Evolutionary conservation across 192 early-diverging fungal species (phyloP).

Genomic region (Coemansia sp.): DNA sequence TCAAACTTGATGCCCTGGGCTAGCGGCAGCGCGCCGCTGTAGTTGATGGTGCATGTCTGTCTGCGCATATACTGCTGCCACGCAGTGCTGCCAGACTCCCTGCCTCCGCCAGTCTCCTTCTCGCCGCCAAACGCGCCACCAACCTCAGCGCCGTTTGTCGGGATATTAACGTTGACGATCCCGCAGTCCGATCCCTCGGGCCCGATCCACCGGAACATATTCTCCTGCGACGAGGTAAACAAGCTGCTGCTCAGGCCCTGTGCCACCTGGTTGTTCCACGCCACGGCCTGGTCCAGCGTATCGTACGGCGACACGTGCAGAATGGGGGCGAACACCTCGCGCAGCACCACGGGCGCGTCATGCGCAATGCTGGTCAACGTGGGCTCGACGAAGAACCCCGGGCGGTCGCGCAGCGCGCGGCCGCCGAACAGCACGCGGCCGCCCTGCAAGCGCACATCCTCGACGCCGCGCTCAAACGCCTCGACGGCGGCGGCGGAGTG

Average conservation of each 20-base stretch:
- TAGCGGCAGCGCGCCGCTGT: slow-evolving; percentile 79
- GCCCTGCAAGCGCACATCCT: slow-evolving; percentile 75
- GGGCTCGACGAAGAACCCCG: slow-evolving; percentile 91
- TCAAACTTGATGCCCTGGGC: slow-evolving; percentile 97
- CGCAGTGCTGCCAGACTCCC: slow-evolving; percentile 84
- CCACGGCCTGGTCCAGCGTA: slow-evolving; percentile 81
- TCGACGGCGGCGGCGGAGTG: slow-evolving; percentile 84
- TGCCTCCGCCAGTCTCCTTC: slow-evolving; percentile 95
- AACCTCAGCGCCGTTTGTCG: slow-evolving; percentile 96
- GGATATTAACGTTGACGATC: slow-evolving; percentile 93
- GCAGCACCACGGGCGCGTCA: slow-evolving; percentile 76
- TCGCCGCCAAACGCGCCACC: slow-evolving; percentile 97
- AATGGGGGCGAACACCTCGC: slow-evolving; percentile 96
- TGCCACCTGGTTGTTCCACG: slow-evolving; percentile 82
- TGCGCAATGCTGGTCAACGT: slow-evolving; percentile 82
- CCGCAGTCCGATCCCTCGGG: slow-evolving; percentile 89
- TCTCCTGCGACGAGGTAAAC: slow-evolving; percentile 77
- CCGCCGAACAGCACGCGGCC: slow-evolving; percentile 87
- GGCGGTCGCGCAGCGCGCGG: slow-evolving; percentile 61
- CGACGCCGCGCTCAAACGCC: slow-evolving; percentile 70
- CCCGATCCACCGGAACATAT: slow-evolving; percentile 92
- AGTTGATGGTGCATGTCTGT: slow-evolving; percentile 85
- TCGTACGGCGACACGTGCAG: slow-evolving; percentile 79
- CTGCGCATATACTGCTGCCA: slow-evolving; percentile 93
- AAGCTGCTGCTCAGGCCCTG: slow-evolving; percentile 86